These are phyloP conservation scores for Picochlorum sp. DNA, from an alignment of 139 green algal genomes.

Conservation along the genomic window DNA sequence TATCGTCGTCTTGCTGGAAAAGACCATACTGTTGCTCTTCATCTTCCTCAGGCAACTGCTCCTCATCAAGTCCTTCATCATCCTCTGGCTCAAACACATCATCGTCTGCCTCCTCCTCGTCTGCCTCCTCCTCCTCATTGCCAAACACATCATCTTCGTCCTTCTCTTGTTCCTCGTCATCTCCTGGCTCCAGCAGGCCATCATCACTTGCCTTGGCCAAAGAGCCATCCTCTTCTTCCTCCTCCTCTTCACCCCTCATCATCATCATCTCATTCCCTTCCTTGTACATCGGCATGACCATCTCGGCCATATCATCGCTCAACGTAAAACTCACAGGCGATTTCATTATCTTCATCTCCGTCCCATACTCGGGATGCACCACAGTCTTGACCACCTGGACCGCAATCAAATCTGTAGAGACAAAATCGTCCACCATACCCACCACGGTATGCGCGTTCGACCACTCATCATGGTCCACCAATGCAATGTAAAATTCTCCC, in stretches of 20 bases:
- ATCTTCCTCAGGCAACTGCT: not conserved
- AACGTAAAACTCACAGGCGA: conserved; percentile 3
- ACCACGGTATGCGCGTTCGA: conserved; percentile 31
- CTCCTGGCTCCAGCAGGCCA: too few species aligned
- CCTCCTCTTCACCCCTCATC: too few species aligned
- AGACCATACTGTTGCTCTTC: not conserved
- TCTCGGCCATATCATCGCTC: not conserved
- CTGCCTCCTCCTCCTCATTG: not conserved
- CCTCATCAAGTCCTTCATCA: not conserved
- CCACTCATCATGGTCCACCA: conserved; percentile 39
- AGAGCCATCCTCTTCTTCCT: too few species aligned
- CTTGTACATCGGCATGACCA: not conserved
- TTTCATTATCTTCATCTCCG: conserved; percentile 13
- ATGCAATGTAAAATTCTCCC: conserved; percentile 46
- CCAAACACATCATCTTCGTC: not conserved
- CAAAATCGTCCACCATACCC: conserved; percentile 11
- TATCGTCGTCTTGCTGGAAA: not conserved
- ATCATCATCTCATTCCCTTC: too few species aligned
- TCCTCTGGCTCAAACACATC: not conserved
- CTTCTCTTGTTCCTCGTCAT: not conserved
- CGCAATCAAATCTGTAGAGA: conserved; percentile 9
- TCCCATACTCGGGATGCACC: conserved; percentile 13
- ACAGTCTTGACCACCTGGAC: not conserved
- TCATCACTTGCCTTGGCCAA: too few species aligned
- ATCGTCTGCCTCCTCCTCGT: too few species aligned